Percentiles rank a stretch among this genome's conserved stretches.
Conservation (phyloP, 108 stramenopile genomes). For the Asterionellopsis glacialis region DNA sequence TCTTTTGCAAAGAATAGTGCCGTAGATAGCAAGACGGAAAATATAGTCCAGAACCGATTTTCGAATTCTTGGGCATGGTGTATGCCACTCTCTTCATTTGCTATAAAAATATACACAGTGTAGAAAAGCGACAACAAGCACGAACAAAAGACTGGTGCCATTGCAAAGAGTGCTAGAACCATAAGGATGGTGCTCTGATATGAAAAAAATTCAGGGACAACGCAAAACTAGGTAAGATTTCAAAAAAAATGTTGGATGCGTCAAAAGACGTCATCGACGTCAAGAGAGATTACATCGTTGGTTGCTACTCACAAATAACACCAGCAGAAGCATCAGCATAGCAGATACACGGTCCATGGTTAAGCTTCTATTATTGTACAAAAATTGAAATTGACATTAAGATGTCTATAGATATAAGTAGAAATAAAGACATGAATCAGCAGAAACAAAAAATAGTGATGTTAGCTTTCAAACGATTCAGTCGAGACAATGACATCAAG, state of each 20-base stretch:
- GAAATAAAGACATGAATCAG: too few relatives aligned
- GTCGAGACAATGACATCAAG: too few relatives aligned
- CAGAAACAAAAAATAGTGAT: too few relatives aligned
- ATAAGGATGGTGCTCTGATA: slow-evolving; percentile 49
- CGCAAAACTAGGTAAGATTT: slow-evolving; percentile 1
- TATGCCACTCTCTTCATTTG: slow-evolving; percentile 72
- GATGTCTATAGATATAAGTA: background rate
- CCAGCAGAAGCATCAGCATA: slow-evolving; percentile 72
- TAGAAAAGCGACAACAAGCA: slow-evolving; percentile 69
- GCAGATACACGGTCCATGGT: slow-evolving; percentile 83
- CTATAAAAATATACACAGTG: slow-evolving; percentile 76
- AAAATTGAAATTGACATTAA: background rate
- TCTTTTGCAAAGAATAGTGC: slow-evolving; percentile 82
- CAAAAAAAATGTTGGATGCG: too few relatives aligned
- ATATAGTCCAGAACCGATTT: slow-evolving; percentile 92
- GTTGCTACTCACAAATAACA: slow-evolving; percentile 61
- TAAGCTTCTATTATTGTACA: background rate
- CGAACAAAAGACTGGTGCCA: slow-evolving; percentile 75
- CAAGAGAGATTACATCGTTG: background rate
- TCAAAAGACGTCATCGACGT: slow-evolving; percentile 1
- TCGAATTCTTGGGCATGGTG: slow-evolving; percentile 91
- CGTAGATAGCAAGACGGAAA: slow-evolving; percentile 70
- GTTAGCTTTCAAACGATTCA: too few relatives aligned
- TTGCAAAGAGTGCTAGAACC: slow-evolving; percentile 70
- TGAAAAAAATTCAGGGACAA: background rate